phyloP scores from a whole-genome alignment of 2,329 filamentous ascomycete species.

The Diaporthe sp. region DNA sequence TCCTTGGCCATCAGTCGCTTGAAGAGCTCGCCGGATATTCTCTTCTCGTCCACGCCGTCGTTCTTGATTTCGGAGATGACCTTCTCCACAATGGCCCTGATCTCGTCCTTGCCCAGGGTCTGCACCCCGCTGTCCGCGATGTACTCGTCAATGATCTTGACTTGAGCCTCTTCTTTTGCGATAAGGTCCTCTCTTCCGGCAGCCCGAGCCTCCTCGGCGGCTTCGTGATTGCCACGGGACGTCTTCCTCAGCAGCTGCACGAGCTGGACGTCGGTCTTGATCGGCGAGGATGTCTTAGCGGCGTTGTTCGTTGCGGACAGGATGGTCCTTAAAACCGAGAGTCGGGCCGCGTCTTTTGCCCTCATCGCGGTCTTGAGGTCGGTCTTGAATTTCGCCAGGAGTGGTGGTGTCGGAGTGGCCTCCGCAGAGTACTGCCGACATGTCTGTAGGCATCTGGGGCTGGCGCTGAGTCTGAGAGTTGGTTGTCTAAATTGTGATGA shows the following conservation, averaged over 20 bases:
- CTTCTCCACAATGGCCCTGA: conserved; percentile 66
- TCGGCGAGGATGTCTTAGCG: conserved; percentile 75
- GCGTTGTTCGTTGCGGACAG: conserved; percentile 81
- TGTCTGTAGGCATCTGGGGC: conserved; percentile 43
- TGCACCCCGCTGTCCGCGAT: conserved; percentile 71
- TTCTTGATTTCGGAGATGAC: conserved; percentile 66
- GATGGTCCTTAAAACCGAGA: conserved; percentile 77
- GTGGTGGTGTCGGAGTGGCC: conserved; percentile 53
- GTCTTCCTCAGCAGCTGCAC: conserved; percentile 77
- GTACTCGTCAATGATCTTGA: conserved; percentile 76
- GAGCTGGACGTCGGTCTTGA: conserved; percentile 78
- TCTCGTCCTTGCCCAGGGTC: conserved; percentile 70
- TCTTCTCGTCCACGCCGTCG: conserved; percentile 60
- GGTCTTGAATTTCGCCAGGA: conserved; percentile 67
- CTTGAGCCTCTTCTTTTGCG: conserved; percentile 77
- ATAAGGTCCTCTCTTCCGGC: conserved; percentile 78
- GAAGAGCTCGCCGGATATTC: conserved; percentile 73
- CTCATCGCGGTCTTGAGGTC: conserved; percentile 78
- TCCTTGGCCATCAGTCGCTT: conserved; percentile 69
- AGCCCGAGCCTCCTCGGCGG: conserved; percentile 73
- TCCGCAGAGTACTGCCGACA: conserved; percentile 52
- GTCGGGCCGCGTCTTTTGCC: conserved; percentile 73
- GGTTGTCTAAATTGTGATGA: conserved; percentile 30
- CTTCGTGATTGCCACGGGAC: conserved; percentile 68
- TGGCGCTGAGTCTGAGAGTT: conserved; percentile 29